Conservation (phyloP, 345 rosid species). For the Pugionium cornutum region DNA sequence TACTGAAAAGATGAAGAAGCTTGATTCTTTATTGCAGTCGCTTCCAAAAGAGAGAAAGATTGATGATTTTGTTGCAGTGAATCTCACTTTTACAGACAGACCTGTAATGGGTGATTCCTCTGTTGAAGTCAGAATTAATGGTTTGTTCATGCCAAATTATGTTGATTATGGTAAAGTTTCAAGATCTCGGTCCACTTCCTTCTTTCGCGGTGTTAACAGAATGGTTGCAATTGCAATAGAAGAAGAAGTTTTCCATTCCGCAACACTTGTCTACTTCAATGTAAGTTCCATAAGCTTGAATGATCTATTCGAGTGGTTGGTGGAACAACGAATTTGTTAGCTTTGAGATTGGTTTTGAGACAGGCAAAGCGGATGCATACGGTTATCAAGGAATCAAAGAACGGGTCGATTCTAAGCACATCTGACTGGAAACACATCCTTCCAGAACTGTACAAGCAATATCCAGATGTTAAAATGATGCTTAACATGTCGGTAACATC, state of each 20-base stretch:
- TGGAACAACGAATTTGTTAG: conserved; percentile 2
- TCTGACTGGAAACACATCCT: conserved; percentile 61
- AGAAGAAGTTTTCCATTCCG: conserved; percentile 62
- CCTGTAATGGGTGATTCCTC: conserved; percentile 55
- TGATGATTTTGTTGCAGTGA: conserved; percentile 53
- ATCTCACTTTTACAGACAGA: conserved; percentile 57
- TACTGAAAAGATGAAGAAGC: conserved; percentile 54
- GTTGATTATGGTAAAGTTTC: conserved; percentile 31
- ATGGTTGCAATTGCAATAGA: conserved; percentile 58
- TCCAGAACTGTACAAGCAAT: conserved; percentile 60
- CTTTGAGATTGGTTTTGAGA: conserved; percentile 22
- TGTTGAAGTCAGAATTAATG: conserved; percentile 51
- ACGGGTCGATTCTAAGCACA: conserved; percentile 63
- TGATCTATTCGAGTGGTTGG: conserved; percentile 7
- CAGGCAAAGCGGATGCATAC: conserved; percentile 67
- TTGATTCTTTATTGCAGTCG: conserved; percentile 60
- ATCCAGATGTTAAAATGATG: conserved; percentile 60
- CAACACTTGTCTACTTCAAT: conserved; percentile 63
- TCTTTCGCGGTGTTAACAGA: conserved; percentile 31
- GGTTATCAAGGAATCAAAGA: conserved; percentile 47
- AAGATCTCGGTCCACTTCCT: conserved; percentile 29
- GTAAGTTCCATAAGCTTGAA: conserved; percentile 45
- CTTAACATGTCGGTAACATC: conserved; percentile 53
- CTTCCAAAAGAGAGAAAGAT: conserved; percentile 59
- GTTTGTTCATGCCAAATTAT: conserved; percentile 47